phyloP scores from a whole-genome alignment of 768 basidiomycete genomes.

The Leccinum subgranulosum region DNA sequence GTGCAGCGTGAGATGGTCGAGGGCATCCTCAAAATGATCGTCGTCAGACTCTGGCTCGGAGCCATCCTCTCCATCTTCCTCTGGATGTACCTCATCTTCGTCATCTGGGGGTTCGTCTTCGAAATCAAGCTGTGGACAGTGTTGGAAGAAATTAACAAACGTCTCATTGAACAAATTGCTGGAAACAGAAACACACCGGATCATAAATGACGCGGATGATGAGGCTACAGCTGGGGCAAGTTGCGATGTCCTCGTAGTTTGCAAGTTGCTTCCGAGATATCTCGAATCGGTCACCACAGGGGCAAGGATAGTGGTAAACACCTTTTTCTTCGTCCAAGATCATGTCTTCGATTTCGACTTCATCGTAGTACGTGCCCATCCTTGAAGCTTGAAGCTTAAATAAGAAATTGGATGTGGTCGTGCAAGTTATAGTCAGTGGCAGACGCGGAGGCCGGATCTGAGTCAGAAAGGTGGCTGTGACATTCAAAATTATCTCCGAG shows the following conservation, averaged over 20 bases:
- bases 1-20: constrained; percentile 52
- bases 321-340: constrained; percentile 77
- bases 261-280: constrained; percentile 82
- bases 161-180: neutral
- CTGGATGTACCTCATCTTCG: constrained; percentile 35
- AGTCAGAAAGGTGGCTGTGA: too few relatives aligned
- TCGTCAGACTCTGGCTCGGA: constrained; percentile 38
- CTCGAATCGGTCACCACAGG: constrained; percentile 97
- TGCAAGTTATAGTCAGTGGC: too few relatives aligned
- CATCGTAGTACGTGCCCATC: constrained; percentile 92
- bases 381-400: too few relatives aligned
- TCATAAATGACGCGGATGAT: constrained; percentile 93
- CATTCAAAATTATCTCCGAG: too few relatives aligned
- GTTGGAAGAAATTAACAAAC: neutral
- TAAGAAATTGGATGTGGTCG: too few relatives aligned
- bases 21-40: constrained; percentile 58
- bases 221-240: constrained; percentile 93
- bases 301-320: constrained; percentile 96
- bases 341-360: constrained; percentile 97
- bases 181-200: constrained; percentile 56
- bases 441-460: too few relatives aligned
- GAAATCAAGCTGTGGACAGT: constrained; percentile 59
- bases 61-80: constrained; percentile 33
- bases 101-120: constrained; percentile 72
- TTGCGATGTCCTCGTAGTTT: constrained; percentile 91